phyloP scores from a whole-genome alignment of 108 stramenopile species.

The Fragilaria radians region DNA sequence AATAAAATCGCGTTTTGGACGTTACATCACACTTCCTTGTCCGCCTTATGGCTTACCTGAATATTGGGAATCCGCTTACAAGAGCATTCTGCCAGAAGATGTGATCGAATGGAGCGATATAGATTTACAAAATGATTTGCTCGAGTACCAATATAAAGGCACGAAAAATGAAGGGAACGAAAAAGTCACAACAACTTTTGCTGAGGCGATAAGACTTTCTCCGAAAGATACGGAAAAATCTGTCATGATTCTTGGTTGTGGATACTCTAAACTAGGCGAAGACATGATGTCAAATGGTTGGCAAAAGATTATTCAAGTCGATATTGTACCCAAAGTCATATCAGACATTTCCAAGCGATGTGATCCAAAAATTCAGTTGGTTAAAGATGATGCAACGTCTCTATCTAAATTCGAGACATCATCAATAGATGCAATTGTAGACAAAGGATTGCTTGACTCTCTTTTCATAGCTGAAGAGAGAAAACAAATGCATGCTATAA shows the following conservation, averaged over 20 bases:
- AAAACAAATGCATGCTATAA: slow-evolving; percentile 34
- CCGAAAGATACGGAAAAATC: slow-evolving; percentile 31
- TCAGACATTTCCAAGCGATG: slow-evolving; percentile 3
- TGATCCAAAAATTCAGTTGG: slow-evolving; percentile 19
- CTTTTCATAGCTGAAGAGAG: slow-evolving; percentile 54
- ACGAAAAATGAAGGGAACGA: neutral
- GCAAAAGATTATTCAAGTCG: slow-evolving; percentile 48
- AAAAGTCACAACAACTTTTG: slow-evolving; percentile 28
- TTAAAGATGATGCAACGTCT: slow-evolving; percentile 65
- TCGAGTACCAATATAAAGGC: slow-evolving; percentile 19
- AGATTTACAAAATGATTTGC: slow-evolving; percentile 23
- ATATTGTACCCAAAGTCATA: slow-evolving; percentile 51
- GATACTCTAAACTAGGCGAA: slow-evolving; percentile 68
- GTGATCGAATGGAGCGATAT: slow-evolving; percentile 75
- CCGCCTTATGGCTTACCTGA: slow-evolving; percentile 51
- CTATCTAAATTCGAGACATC: slow-evolving; percentile 49
- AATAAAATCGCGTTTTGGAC: slow-evolving; percentile 20
- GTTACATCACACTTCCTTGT: slow-evolving; percentile 41
- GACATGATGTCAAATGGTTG: slow-evolving; percentile 45
- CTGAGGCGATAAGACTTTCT: slow-evolving; percentile 24
- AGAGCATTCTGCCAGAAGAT: slow-evolving; percentile 37
- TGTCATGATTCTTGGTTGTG: slow-evolving; percentile 71
- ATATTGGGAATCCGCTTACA: slow-evolving; percentile 62
- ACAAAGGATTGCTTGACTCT: slow-evolving; percentile 79
- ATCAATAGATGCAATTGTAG: slow-evolving; percentile 58